A percentile compares a stretch with the other conserved stretches of the same genome.
phyloP scores from a whole-genome alignment of 2,329 filamentous ascomycete species.

The Neofusicoccum umdonicola region DNA sequence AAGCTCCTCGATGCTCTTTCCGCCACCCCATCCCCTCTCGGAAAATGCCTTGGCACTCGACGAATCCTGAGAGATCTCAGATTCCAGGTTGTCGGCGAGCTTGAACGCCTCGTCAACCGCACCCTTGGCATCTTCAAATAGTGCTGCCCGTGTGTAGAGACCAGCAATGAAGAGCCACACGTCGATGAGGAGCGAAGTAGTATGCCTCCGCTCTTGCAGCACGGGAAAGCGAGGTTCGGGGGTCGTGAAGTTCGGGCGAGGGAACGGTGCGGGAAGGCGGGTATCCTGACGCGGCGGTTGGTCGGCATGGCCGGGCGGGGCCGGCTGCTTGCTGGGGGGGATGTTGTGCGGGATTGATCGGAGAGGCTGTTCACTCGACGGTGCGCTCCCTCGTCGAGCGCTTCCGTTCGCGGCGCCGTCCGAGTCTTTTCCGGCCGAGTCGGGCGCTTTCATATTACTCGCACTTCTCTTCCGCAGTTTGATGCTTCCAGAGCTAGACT shows the following conservation, averaged over 20 bases:
- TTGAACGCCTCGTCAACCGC: constrained; percentile 80
- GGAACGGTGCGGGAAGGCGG: constrained; percentile 42
- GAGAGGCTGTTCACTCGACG: constrained; percentile 33
- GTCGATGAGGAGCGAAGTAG: constrained; percentile 62
- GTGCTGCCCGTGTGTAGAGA: constrained; percentile 78
- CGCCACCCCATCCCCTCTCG: constrained; percentile 71
- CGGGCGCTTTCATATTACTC: constrained; percentile 29
- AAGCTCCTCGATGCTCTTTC: constrained; percentile 77
- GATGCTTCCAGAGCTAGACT: constrained; percentile 37
- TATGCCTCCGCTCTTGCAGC: constrained; percentile 54
- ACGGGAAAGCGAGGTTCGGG: constrained; percentile 51
- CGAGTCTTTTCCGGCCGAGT: constrained; percentile 24
- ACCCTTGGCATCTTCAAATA: constrained; percentile 75
- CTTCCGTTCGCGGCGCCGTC: constrained; percentile 2
- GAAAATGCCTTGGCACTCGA: constrained; percentile 63
- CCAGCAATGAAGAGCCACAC: constrained; percentile 90
- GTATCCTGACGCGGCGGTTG: constrained; percentile 45
- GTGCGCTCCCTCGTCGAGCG: constrained; percentile 7
- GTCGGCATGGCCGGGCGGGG: constrained; percentile 38
- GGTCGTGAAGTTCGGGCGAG: constrained; percentile 31
- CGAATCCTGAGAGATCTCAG: constrained; percentile 60
- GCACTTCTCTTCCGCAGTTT: constrained; percentile 40
- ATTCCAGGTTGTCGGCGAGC: constrained; percentile 69
- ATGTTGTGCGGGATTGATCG: constrained; percentile 42
- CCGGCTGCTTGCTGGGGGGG: constrained; percentile 32